These are phyloP conservation scores for Phaeosphaeriaceae sp. DNA, from an alignment of 2,329 filamentous ascomycete species.

Conservation along the genomic window DNA sequence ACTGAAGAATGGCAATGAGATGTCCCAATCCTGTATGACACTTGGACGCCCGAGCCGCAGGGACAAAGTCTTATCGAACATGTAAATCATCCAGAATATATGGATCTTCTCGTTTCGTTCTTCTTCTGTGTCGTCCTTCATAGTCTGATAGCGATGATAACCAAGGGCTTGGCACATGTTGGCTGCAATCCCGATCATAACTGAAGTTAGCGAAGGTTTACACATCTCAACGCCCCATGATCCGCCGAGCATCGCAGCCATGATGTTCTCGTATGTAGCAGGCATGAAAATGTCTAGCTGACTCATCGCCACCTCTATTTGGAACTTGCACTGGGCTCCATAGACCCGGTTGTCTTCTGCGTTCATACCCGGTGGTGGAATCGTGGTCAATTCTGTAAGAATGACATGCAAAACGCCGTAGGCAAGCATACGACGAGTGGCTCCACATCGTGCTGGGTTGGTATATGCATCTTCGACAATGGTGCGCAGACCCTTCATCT, in stretches of 20 bases:
- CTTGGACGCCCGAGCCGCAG: conserved; percentile 47
- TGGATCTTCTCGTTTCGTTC: conserved; percentile 38
- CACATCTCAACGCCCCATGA: conserved; percentile 43
- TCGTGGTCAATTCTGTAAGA: conserved; percentile 34
- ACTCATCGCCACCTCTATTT: conserved; percentile 51
- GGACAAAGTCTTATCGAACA: conserved; percentile 49
- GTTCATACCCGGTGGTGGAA: conserved; percentile 20
- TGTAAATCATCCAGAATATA: conserved; percentile 49
- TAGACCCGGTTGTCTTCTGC: conserved; percentile 10
- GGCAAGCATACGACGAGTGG: conserved; percentile 34
- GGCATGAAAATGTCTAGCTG: conserved; percentile 43
- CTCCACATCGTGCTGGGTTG: conserved; percentile 21
- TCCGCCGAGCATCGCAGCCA: conserved; percentile 41
- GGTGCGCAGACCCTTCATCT: conserved; percentile 32
- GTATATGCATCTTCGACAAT: conserved; percentile 36
- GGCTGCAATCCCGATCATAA: conserved; percentile 40
- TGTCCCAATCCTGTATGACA: conserved; percentile 49
- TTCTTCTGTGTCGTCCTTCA: conserved; percentile 41
- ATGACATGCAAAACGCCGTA: conserved; percentile 40
- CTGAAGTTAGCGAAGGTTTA: conserved; percentile 46
- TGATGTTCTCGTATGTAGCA: conserved; percentile 46
- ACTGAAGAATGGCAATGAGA: conserved; percentile 34
- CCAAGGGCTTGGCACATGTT: conserved; percentile 42
- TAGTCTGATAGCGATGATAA: conserved; percentile 45
- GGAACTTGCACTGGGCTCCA: conserved; percentile 43